Percentiles rank a stretch among this genome's conserved stretches.
Evolutionary conservation across 1,139 yeast genomes (phyloP).

Genomic region (Citeromyces hawaiiensis): DNA sequence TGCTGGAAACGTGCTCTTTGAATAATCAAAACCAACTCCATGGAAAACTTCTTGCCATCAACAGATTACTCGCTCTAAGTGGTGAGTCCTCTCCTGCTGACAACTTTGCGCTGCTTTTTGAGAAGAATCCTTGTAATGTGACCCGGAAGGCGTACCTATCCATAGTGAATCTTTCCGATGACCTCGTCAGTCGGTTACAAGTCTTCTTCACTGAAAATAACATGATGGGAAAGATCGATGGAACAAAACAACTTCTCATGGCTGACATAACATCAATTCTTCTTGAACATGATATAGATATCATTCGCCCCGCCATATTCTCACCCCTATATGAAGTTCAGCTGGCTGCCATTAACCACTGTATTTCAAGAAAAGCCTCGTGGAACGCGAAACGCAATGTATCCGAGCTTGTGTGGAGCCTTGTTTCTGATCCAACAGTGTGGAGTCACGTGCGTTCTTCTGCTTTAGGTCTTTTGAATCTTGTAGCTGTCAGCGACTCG

Average conservation of each 20-base stretch:
- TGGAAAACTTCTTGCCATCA: conserved; percentile 39
- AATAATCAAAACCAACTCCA: conserved; percentile 34
- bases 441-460: conserved; percentile 32
- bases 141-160: conserved; percentile 1
- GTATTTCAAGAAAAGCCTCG: conserved; percentile 11
- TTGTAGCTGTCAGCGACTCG: conserved; percentile 6
- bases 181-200: conserved; percentile 15
- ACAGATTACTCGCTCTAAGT: conserved; percentile 12
- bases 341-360: conserved; percentile 20
- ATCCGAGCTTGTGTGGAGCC: conserved; percentile 4
- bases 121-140: background rate
- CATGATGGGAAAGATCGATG: conserved; percentile 8
- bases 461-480: conserved; percentile 24
- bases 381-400: conserved; percentile 1
- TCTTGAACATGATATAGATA: conserved; percentile 5
- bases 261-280: background rate
- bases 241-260: background rate
- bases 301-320: conserved; percentile 19
- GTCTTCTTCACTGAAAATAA: conserved; percentile 8
- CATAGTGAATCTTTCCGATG: background rate
- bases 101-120: conserved; percentile 1
- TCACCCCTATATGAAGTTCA: conserved; percentile 39
- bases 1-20: conserved; percentile 7
- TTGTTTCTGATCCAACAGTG: conserved; percentile 19
- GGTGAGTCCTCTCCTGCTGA: conserved; percentile 5